Evolutionary conservation across 257 asterid genomes (phyloP).

Genomic region (Solanum infundibuliforme): DNA sequence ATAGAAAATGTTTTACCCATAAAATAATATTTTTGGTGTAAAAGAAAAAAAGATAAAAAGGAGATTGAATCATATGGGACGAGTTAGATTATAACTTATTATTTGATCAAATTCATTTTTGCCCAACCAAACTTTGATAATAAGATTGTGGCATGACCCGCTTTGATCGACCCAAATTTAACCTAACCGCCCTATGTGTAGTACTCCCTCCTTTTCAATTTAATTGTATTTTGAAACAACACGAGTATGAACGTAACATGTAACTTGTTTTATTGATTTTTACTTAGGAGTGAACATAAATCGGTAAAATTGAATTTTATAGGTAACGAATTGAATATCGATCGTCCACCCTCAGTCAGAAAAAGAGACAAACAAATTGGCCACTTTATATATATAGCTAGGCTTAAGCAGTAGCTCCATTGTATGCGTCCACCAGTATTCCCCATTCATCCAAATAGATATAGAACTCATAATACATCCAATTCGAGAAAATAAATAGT

Average conservation of each 20-base stretch:
- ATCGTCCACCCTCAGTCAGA: background rate
- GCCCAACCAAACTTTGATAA: background rate
- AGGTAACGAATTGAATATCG: background rate
- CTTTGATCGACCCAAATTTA: background rate
- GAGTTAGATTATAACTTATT: too few relatives aligned
- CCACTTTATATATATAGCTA: background rate
- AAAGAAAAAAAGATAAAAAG: too few relatives aligned
- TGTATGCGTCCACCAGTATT: background rate
- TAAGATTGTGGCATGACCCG: background rate
- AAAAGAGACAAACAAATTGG: background rate
- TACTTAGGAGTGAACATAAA: background rate
- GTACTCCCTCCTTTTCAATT: background rate
- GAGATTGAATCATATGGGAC: too few relatives aligned
- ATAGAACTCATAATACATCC: too few relatives aligned
- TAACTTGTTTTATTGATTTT: too few relatives aligned
- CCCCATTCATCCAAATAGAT: too few relatives aligned
- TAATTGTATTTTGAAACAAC: too few relatives aligned
- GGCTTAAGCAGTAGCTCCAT: background rate
- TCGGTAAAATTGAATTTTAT: too few relatives aligned
- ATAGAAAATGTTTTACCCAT: too few relatives aligned
- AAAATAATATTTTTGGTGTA: too few relatives aligned
- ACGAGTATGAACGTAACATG: too few relatives aligned
- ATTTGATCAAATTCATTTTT: background rate
- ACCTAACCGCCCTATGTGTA: background rate
- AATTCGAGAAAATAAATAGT: background rate